Evolutionary conservation across 1,284 basidiomycete species (phyloP).

Genomic region (Psilocybe mexicana): DNA sequence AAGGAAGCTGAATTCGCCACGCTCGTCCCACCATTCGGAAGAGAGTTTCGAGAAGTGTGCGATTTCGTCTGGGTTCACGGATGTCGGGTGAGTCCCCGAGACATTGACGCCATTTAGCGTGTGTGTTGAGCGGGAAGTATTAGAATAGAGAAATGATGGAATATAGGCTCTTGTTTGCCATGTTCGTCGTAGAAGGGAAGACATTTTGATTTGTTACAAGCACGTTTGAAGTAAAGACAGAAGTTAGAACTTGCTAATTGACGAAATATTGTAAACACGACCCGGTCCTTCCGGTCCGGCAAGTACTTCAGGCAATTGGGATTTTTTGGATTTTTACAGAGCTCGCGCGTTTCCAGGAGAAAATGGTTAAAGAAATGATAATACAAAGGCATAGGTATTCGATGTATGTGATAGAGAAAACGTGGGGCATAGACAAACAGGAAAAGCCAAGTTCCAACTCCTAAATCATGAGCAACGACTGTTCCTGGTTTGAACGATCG

Average conservation of each 20-base stretch:
- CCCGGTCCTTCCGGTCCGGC: no score
- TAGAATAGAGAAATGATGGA: background rate
- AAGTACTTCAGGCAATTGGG: no score
- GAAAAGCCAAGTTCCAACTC: background rate
- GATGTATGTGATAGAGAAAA: no score
- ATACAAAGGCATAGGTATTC: no score
- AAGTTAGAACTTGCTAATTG: no score
- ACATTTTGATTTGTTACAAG: background rate
- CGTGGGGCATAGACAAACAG: background rate
- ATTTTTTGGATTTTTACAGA: no score
- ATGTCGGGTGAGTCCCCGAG: background rate
- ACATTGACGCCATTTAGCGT: background rate
- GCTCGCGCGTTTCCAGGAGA: no score
- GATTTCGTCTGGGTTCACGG: slow-evolving; percentile 81
- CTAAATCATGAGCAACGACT: background rate
- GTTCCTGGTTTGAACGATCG: background rate
- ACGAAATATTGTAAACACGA: no score
- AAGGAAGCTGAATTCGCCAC: slow-evolving; percentile 87
- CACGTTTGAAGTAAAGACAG: no score
- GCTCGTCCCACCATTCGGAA: slow-evolving; percentile 96
- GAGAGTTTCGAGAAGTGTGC: slow-evolving; percentile 92
- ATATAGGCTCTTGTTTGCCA: background rate
- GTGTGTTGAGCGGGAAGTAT: background rate
- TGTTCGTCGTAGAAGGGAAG: background rate
- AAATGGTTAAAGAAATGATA: no score